Conservation (phyloP, 2,329 filamentous ascomycete genomes). For the Ciborinia camelliae region DNA sequence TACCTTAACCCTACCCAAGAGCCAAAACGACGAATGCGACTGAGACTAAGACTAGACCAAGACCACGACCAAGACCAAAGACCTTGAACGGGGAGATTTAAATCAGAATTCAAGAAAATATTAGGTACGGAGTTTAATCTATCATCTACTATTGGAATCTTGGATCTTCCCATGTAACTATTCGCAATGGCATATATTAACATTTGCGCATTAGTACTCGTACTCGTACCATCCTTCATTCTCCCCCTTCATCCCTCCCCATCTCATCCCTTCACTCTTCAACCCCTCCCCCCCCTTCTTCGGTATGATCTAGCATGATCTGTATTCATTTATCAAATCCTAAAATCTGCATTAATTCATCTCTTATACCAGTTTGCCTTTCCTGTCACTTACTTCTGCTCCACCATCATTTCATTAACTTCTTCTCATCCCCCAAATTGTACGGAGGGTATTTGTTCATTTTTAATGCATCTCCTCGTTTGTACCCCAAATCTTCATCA, state of each 20-base stretch:
- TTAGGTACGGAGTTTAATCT: not conserved
- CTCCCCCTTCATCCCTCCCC: not conserved
- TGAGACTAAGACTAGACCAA: not conserved
- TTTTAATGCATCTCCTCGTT: not conserved
- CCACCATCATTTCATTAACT: constrained; percentile 15
- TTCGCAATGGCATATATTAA: not conserved
- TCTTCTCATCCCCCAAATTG: not conserved
- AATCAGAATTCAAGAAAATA: not conserved
- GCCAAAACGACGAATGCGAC: not conserved
- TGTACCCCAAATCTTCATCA: not conserved
- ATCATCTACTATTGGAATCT: not conserved
- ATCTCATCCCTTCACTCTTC: not conserved
- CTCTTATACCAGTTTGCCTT: not conserved
- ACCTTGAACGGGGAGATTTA: not conserved
- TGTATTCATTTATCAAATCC: not conserved
- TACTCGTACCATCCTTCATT: not conserved
- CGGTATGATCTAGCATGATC: not conserved
- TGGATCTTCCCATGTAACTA: not conserved
- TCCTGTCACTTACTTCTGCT: not conserved
- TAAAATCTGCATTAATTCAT: not conserved
- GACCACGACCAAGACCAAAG: not conserved
- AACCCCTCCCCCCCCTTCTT: not conserved
- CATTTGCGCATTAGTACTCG: not conserved
- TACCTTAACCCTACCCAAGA: not conserved
- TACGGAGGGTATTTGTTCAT: not conserved